phyloP scores from a whole-genome alignment of 1,284 basidiomycete species.

The Cryptococcus deneoformans region DNA sequence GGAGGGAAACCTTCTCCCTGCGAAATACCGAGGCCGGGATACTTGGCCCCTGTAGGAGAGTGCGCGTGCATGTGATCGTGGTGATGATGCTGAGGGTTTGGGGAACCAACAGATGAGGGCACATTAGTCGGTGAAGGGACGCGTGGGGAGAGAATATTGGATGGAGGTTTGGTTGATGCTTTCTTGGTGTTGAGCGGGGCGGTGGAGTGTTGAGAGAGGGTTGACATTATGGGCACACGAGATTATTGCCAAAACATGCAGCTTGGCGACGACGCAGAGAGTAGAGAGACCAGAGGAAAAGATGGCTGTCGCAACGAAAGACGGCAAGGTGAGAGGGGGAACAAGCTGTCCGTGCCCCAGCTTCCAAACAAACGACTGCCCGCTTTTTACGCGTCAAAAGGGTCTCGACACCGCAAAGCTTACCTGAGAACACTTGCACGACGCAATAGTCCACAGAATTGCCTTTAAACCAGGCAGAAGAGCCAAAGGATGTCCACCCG shows the following conservation, averaged over 20 bases:
- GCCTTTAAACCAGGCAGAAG: not conserved
- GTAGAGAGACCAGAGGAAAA: no score
- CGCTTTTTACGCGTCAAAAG: not conserved
- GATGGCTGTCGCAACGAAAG: not conserved
- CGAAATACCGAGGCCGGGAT: not conserved
- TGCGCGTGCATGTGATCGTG: not conserved
- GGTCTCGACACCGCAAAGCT: not conserved
- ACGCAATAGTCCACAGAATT: no score
- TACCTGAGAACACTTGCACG: not conserved
- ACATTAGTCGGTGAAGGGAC: constrained; percentile 1
- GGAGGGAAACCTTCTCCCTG: constrained; percentile 21
- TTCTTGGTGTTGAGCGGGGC: not conserved
- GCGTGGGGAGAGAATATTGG: constrained; percentile 7
- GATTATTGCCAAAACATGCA: not conserved
- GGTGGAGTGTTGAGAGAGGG: not conserved
- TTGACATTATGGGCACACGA: not conserved
- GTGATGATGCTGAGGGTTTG: not conserved
- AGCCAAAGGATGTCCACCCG: not conserved
- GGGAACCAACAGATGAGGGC: not conserved
- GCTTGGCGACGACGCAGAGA: no score
- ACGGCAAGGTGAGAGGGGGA: not conserved
- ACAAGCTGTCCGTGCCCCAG: not conserved
- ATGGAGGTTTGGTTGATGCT: not conserved
- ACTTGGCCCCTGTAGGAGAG: not conserved
- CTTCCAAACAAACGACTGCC: not conserved